Evolutionary conservation across 2,329 filamentous ascomycete species (phyloP).

Genomic region (Aphanocladium album): DNA sequence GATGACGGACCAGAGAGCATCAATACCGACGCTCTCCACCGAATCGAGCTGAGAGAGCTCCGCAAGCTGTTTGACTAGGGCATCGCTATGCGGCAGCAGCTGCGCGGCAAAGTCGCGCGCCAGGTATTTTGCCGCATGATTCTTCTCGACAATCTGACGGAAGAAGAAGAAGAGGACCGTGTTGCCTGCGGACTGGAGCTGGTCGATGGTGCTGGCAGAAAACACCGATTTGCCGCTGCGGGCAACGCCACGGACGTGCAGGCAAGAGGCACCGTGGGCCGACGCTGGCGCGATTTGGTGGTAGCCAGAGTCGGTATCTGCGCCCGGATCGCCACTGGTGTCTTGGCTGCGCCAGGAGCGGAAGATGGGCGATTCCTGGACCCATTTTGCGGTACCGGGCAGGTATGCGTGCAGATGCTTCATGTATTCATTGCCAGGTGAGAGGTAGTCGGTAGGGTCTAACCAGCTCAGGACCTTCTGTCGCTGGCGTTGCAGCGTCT

Average conservation of each 20-base stretch:
- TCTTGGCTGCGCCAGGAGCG: background rate
- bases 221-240: slow-evolving; percentile 26
- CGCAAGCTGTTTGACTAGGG: background rate
- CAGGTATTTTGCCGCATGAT: slow-evolving; percentile 18
- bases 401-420: slow-evolving; percentile 21
- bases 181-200: slow-evolving; percentile 5
- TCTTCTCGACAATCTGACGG: slow-evolving; percentile 29
- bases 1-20: background rate
- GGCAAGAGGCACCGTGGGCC: background rate
- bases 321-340: background rate
- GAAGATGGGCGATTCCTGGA: slow-evolving; percentile 18
- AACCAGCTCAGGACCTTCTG: slow-evolving; percentile 18
- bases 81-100: slow-evolving; percentile 7
- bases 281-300: background rate
- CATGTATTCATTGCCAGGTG: slow-evolving; percentile 22
- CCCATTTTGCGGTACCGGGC: slow-evolving; percentile 23
- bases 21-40: background rate
- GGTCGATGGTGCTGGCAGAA: slow-evolving; percentile 20
- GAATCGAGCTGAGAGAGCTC: background rate
- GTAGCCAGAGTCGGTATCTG: slow-evolving; percentile 4
- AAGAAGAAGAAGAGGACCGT: slow-evolving; percentile 32
- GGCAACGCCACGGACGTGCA: slow-evolving; percentile 12
- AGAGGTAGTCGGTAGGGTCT: slow-evolving; percentile 24
- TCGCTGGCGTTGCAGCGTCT: background rate
- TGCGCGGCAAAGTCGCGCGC: slow-evolving; percentile 13